Evolutionary conservation across 2,329 filamentous ascomycete species (phyloP).

Genomic region (Lanzia echinophila): DNA sequence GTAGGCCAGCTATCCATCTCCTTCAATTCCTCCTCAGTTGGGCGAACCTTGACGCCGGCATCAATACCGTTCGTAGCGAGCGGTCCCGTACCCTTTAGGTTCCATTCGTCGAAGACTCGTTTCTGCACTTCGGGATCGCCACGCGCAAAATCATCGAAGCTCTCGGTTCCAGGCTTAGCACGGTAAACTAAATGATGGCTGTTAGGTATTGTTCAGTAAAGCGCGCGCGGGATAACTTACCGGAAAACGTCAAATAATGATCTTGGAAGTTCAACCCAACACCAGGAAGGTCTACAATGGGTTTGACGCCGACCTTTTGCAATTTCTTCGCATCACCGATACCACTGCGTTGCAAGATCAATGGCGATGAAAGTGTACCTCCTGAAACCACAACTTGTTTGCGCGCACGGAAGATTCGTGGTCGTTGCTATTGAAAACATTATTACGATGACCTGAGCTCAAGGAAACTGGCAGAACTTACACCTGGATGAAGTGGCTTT

Average conservation of each 20-base stretch:
- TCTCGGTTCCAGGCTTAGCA: conserved; percentile 50
- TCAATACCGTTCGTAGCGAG: conserved; percentile 35
- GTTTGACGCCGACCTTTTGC: conserved; percentile 39
- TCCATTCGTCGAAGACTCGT: conserved; percentile 68
- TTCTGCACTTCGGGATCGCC: conserved; percentile 69
- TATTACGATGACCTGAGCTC: conserved; percentile 18
- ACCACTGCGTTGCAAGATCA: conserved; percentile 55
- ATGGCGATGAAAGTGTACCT: conserved; percentile 31
- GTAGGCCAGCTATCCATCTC: conserved; percentile 58
- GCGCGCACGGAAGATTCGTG: conserved; percentile 29
- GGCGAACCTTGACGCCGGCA: conserved; percentile 48
- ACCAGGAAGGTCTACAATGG: conserved; percentile 42
- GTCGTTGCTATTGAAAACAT: conserved; percentile 24
- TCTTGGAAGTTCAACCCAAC: conserved; percentile 51
- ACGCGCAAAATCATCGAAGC: conserved; percentile 73
- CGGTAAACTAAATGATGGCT: too few relatives aligned
- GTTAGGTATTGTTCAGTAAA: background rate
- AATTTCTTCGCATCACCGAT: conserved; percentile 46
- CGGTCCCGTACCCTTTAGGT: conserved; percentile 65
- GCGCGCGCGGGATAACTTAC: conserved; percentile 7
- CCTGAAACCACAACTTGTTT: conserved; percentile 42
- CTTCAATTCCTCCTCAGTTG: conserved; percentile 48
- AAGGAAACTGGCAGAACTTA: conserved; percentile 16
- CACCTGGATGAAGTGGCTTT: conserved; percentile 56
- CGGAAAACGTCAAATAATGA: conserved; percentile 46